Conservation (phyloP, 495 filamentous ascomycete species). For the Baudoinia panamericana region DNA sequence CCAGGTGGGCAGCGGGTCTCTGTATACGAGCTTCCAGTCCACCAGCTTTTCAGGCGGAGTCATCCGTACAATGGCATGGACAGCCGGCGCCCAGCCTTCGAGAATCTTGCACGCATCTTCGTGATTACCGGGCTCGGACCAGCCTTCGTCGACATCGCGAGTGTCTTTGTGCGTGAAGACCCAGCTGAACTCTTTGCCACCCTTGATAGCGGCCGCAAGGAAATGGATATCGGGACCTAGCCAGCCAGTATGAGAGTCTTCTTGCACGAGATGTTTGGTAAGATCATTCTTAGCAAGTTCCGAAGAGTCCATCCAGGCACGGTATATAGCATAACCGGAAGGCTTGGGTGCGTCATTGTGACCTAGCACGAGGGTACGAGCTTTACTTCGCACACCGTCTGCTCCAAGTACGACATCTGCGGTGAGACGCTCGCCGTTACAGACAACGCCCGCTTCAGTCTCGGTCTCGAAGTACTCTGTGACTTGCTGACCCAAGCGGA, state of each 20-base stretch:
- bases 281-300: conserved; percentile 24
- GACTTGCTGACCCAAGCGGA: conserved; percentile 42
- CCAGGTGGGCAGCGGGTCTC: conserved; percentile 29
- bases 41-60: conserved; percentile 27
- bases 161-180: conserved; percentile 29
- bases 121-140: conserved; percentile 22
- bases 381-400: conserved; percentile 48
- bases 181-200: conserved; percentile 26
- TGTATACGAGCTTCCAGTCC: conserved; percentile 28
- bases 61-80: conserved; percentile 24
- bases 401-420: conserved; percentile 50
- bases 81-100: conserved; percentile 25
- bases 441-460: conserved; percentile 40
- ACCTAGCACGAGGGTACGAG: conserved; percentile 47
- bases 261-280: conserved; percentile 23
- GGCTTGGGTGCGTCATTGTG: conserved; percentile 48
- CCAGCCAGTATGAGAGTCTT: conserved; percentile 24
- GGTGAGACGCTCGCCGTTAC: conserved; percentile 37
- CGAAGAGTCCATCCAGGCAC: conserved; percentile 22
- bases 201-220: conserved; percentile 24
- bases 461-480: conserved; percentile 49
- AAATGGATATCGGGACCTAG: conserved; percentile 29
- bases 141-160: conserved; percentile 25
- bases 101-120: conserved; percentile 24
- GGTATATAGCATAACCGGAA: conserved; percentile 46